Conservation (phyloP, 1,139 yeast species). For the Nadsonia starkeyi-henricii region DNA sequence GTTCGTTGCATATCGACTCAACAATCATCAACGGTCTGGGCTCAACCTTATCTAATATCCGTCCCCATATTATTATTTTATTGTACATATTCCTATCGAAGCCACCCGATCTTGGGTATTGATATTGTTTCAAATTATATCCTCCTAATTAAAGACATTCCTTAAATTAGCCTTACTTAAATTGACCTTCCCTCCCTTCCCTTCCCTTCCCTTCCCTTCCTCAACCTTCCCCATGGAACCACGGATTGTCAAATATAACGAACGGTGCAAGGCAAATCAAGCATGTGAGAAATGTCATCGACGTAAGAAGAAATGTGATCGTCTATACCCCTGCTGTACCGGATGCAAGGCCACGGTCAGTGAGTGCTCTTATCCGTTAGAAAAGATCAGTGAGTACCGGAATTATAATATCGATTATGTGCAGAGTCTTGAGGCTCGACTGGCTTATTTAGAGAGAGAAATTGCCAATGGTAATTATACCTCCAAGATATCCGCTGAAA, state of each 20-base stretch:
- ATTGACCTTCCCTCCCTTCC: too few relatives aligned
- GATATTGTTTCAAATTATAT: too few relatives aligned
- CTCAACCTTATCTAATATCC: too few relatives aligned
- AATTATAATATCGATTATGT: slow-evolving; percentile 10
- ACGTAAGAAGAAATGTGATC: slow-evolving; percentile 15
- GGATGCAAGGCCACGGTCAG: slow-evolving; percentile 8
- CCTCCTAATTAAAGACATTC: too few relatives aligned
- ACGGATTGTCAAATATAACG: background rate
- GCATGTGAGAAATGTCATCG: slow-evolving; percentile 14
- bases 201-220: background rate
- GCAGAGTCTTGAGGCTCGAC: slow-evolving; percentile 8
- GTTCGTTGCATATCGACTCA: too few relatives aligned
- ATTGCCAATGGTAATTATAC: too few relatives aligned
- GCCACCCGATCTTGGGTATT: too few relatives aligned
- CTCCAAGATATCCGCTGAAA: too few relatives aligned
- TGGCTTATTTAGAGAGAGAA: slow-evolving; percentile 5
- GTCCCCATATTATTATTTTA: too few relatives aligned
- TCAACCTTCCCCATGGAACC: background rate
- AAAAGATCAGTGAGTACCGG: slow-evolving; percentile 9
- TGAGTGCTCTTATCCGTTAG: slow-evolving; percentile 11
- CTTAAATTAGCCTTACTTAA: too few relatives aligned
- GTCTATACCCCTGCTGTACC: slow-evolving; percentile 11
- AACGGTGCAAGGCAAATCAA: slow-evolving; percentile 7
- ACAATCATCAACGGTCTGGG: too few relatives aligned
- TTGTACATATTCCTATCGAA: too few relatives aligned